These are phyloP conservation scores for Globisporangium nodosum DNA, from an alignment of 352 stramenopile species.

Conservation along the genomic window DNA sequence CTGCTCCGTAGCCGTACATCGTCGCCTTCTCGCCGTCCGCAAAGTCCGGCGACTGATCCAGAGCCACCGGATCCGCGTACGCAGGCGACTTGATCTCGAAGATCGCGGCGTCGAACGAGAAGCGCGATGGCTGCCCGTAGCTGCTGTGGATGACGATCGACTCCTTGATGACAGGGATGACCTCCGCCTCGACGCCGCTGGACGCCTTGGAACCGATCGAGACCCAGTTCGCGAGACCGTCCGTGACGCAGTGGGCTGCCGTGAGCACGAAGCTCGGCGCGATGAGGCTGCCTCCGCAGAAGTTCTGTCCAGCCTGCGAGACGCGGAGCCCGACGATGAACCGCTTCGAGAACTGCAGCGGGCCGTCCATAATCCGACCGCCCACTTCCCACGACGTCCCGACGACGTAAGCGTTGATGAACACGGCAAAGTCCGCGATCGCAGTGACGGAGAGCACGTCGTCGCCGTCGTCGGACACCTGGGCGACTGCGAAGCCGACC, in stretches of 20 bases:
- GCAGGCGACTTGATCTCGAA: constrained; percentile 22
- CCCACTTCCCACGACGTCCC: constrained; percentile 17
- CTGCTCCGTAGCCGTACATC: constrained; percentile 28
- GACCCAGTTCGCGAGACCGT: constrained; percentile 19
- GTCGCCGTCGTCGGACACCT: background rate
- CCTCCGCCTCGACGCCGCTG: constrained; percentile 15
- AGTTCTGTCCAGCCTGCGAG: constrained; percentile 19
- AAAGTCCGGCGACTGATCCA: constrained; percentile 22
- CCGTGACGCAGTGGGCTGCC: constrained; percentile 28
- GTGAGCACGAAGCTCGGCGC: constrained; percentile 36
- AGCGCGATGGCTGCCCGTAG: constrained; percentile 17
- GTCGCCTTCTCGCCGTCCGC: constrained; percentile 10
- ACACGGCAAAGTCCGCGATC: constrained; percentile 21
- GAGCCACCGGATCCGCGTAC: constrained; percentile 15
- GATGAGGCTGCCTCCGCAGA: constrained; percentile 39
- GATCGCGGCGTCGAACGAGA: constrained; percentile 28
- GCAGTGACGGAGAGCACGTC: constrained; percentile 15
- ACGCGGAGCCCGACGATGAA: constrained; percentile 18
- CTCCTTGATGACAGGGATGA: constrained; percentile 17
- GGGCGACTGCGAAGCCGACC: constrained; percentile 6
- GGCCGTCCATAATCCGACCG: background rate
- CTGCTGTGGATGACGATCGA: constrained; percentile 20
- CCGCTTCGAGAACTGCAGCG: constrained; percentile 9
- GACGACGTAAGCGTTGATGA: constrained; percentile 25
- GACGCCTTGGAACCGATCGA: constrained; percentile 22